A percentile compares a stretch with the other conserved stretches of the same genome.
Evolutionary conservation across 352 stramenopile species (phyloP).

Genomic region (Phytophthora citricola): DNA sequence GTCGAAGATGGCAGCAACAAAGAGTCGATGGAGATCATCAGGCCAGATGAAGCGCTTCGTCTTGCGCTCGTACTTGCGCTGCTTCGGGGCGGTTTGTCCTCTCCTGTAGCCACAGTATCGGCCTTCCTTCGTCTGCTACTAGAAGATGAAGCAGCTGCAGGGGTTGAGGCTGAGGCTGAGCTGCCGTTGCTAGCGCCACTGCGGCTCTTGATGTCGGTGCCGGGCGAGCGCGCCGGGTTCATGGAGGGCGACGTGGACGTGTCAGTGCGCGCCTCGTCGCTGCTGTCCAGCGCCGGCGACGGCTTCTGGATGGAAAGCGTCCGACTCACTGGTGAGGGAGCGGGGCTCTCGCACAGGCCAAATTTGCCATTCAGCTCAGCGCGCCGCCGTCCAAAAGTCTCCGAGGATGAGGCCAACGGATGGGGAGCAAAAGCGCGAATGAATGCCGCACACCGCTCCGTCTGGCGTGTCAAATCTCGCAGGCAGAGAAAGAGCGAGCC

Average conservation of each 20-base stretch:
- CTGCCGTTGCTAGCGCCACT: constrained; percentile 2
- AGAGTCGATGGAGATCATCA: constrained; percentile 88
- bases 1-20: constrained; percentile 90
- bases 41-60: constrained; percentile 90
- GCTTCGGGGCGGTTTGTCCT: constrained; percentile 37
- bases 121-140: constrained; percentile 29
- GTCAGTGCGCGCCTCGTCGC: constrained; percentile 47
- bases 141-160: constrained; percentile 6
- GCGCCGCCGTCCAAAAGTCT: constrained; percentile 16
- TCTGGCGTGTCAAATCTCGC: constrained; percentile 36
- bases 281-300: constrained; percentile 35
- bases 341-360: constrained; percentile 19
- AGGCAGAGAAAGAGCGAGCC: constrained; percentile 24
- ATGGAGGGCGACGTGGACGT: constrained; percentile 42
- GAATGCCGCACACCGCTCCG: constrained; percentile 18
- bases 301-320: constrained; percentile 31
- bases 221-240: constrained; percentile 31
- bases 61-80: constrained; percentile 91
- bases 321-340: constrained; percentile 23
- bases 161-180: neutral
- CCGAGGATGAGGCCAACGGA: constrained; percentile 25
- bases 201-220: constrained; percentile 22
- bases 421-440: constrained; percentile 36
- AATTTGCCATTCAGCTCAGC: constrained; percentile 43
- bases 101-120: constrained; percentile 6